Conservation (phyloP, 208 protist genomes). For the Balamuthia mandrillaris region DNA sequence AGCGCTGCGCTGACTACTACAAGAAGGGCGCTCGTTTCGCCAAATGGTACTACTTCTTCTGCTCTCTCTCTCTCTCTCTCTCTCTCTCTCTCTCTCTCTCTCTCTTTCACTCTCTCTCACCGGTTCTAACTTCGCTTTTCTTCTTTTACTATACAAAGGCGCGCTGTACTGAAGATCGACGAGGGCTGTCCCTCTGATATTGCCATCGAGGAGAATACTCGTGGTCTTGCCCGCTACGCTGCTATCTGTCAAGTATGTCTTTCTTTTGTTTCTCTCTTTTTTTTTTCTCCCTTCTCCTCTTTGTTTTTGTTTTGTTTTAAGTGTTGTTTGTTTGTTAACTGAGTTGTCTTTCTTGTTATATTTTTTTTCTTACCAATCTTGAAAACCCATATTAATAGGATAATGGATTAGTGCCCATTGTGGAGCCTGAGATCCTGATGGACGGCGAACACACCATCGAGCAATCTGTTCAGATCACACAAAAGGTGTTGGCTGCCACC, state of each 20-base stretch:
- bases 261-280: no score
- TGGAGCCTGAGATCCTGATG: slow-evolving; percentile 92
- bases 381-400: no score
- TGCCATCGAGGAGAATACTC: slow-evolving; percentile 85
- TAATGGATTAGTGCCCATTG: slow-evolving; percentile 93
- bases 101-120: no score
- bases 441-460: slow-evolving; percentile 90
- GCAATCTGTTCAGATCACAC: slow-evolving; percentile 76
- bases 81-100: no score
- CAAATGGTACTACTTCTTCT: slow-evolving; percentile 82
- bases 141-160: slow-evolving; percentile 19
- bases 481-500: slow-evolving; percentile 74
- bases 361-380: no score
- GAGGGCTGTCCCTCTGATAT: slow-evolving; percentile 82
- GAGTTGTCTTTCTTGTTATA: no score
- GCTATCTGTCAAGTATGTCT: slow-evolving; percentile 92
- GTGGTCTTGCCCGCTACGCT: slow-evolving; percentile 89
- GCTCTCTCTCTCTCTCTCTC: background rate
- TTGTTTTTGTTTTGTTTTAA: no score
- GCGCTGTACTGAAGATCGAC: slow-evolving; percentile 86
- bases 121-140: background rate
- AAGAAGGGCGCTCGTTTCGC: slow-evolving; percentile 90
- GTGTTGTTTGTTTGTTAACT: no score
- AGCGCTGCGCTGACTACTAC: slow-evolving; percentile 88
- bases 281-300: no score